phyloP scores from a whole-genome alignment of 345 rosid species.

The Raphanus raphanistrum region DNA sequence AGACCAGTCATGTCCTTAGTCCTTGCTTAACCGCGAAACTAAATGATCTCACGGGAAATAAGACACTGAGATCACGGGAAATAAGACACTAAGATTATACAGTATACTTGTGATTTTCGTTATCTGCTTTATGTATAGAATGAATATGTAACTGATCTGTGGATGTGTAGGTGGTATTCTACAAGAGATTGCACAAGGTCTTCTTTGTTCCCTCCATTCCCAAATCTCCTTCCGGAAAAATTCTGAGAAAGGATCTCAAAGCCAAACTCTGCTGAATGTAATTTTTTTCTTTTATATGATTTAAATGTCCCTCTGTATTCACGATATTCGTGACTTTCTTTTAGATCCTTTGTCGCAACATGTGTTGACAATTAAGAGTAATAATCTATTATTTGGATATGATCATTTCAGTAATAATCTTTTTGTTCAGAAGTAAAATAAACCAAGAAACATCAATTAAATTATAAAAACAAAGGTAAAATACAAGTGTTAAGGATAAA shows the following conservation, averaged over 20 bases:
- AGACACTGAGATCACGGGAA: too few relatives aligned
- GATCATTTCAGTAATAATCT: not conserved
- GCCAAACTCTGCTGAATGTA: slow-evolving; percentile 49
- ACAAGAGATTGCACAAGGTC: slow-evolving; percentile 79
- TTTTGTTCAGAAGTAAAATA: not conserved
- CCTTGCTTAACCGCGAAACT: too few relatives aligned
- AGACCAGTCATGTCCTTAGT: too few relatives aligned
- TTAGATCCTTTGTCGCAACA: not conserved
- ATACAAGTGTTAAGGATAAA: too few relatives aligned
- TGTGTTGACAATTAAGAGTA: slow-evolving; percentile 5
- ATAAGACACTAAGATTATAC: too few relatives aligned
- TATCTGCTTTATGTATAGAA: not conserved
- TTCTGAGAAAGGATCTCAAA: slow-evolving; percentile 76
- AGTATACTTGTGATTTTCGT: not conserved
- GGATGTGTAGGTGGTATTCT: slow-evolving; percentile 64
- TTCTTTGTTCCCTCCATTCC: slow-evolving; percentile 79
- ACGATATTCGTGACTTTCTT: not conserved
- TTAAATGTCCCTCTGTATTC: slow-evolving; percentile 12
- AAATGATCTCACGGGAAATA: too few relatives aligned
- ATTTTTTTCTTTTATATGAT: not conserved
- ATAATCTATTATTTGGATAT: not conserved
- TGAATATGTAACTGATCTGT: slow-evolving; percentile 4
- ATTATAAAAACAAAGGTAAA: not conserved
- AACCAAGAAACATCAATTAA: not conserved
- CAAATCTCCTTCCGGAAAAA: slow-evolving; percentile 87